These are phyloP conservation scores for Coniella vitis DNA, from an alignment of 2,329 filamentous ascomycete genomes.

Conservation along the genomic window DNA sequence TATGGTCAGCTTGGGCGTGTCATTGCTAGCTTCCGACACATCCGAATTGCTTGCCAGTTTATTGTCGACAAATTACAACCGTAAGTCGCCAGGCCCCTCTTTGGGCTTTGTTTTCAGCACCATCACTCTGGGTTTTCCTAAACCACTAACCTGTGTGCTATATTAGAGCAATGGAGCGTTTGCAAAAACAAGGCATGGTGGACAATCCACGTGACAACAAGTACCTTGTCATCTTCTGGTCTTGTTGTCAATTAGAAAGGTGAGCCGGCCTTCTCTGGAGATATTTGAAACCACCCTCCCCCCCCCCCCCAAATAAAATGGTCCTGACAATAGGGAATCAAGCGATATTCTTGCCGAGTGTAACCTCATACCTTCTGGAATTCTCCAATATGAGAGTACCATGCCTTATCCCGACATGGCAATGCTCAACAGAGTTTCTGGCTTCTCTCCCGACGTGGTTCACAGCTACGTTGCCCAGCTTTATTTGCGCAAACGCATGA, in stretches of 20 bases:
- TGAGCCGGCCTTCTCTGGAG: constrained; percentile 31
- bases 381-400: constrained; percentile 54
- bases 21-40: constrained; percentile 70
- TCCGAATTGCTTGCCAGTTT: constrained; percentile 48
- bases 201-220: constrained; percentile 50
- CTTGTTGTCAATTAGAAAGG: constrained; percentile 88
- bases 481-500: constrained; percentile 57
- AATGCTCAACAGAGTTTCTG: constrained; percentile 34
- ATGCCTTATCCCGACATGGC: constrained; percentile 60
- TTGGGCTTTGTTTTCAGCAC: no score
- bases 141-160: no score
- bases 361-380: constrained; percentile 52
- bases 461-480: constrained; percentile 58
- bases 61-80: constrained; percentile 70
- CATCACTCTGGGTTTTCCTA: no score
- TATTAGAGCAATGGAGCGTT: constrained; percentile 41
- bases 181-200: constrained; percentile 24
- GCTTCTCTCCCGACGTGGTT: constrained; percentile 42
- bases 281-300: no score
- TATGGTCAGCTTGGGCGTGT: constrained; percentile 82
- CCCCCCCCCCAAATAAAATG: constrained; percentile 7
- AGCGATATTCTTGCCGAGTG: constrained; percentile 90
- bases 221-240: constrained; percentile 79
- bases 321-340: constrained; percentile 26
- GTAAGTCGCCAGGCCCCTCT: constrained; percentile 38